These are phyloP conservation scores for Colletotrichum neosansevieriae DNA, from an alignment of 2,329 filamentous ascomycete species.

Conservation along the genomic window DNA sequence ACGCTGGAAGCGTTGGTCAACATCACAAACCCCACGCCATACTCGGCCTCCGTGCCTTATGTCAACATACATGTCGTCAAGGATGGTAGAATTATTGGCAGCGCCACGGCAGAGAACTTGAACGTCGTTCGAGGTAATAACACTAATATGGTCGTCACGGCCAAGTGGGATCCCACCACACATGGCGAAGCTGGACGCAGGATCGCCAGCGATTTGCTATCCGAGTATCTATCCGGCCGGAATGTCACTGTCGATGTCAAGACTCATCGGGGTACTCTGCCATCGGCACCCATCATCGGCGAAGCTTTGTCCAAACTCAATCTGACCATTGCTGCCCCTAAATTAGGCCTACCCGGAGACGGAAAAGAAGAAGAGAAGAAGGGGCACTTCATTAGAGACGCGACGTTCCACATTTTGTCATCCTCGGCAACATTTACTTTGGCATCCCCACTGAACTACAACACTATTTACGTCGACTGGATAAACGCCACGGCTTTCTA, in stretches of 20 bases:
- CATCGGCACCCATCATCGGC: constrained; percentile 78
- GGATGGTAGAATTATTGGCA: constrained; percentile 80
- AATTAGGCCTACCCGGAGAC: constrained; percentile 68
- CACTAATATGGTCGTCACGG: constrained; percentile 73
- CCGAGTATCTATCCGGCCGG: constrained; percentile 86
- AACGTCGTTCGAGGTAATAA: constrained; percentile 78
- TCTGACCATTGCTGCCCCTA: constrained; percentile 79
- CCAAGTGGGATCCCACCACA: constrained; percentile 79
- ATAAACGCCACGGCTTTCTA: constrained; percentile 90
- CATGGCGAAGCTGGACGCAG: constrained; percentile 71
- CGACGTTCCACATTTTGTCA: constrained; percentile 87
- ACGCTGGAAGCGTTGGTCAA: constrained; percentile 80
- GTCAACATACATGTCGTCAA: constrained; percentile 80
- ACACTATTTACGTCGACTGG: constrained; percentile 80
- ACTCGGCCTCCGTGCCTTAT: constrained; percentile 85
- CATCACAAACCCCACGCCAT: constrained; percentile 90
- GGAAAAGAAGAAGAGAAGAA: constrained; percentile 57
- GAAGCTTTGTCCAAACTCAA: constrained; percentile 78
- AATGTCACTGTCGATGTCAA: constrained; percentile 85
- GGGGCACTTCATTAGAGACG: constrained; percentile 83
- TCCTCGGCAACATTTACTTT: constrained; percentile 89
- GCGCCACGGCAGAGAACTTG: constrained; percentile 76
- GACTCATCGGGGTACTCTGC: constrained; percentile 79
- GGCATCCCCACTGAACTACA: constrained; percentile 79
- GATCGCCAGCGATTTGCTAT: constrained; percentile 80